phyloP scores from a whole-genome alignment of 2,329 filamentous ascomycete genomes.

The Sclerotinia borealis region DNA sequence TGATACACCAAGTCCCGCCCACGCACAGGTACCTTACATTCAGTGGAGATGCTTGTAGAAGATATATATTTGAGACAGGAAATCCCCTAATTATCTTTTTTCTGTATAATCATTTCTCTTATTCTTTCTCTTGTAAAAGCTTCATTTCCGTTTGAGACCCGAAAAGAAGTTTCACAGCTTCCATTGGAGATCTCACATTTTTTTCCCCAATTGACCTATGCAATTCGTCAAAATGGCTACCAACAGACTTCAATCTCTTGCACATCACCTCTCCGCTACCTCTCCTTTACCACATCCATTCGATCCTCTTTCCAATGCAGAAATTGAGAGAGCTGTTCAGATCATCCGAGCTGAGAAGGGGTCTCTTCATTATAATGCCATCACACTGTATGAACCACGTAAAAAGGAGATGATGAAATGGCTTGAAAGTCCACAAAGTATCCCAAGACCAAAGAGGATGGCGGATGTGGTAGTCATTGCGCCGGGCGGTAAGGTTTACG shows the following conservation, averaged over 20 bases:
- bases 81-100: slow-evolving; percentile 8
- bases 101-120: slow-evolving; percentile 5
- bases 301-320: slow-evolving; percentile 65
- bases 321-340: slow-evolving; percentile 67
- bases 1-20: slow-evolving; percentile 28
- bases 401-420: slow-evolving; percentile 80
- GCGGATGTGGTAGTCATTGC: slow-evolving; percentile 82
- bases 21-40: slow-evolving; percentile 4
- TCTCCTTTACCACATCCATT: slow-evolving; percentile 59
- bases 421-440: slow-evolving; percentile 58
- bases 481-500: slow-evolving; percentile 71
- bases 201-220: not conserved
- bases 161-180: not conserved
- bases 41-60: slow-evolving; percentile 9
- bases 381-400: slow-evolving; percentile 77
- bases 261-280: slow-evolving; percentile 53
- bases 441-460: slow-evolving; percentile 59
- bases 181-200: not conserved
- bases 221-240: slow-evolving; percentile 5
- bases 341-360: slow-evolving; percentile 65
- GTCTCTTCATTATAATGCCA: slow-evolving; percentile 76
- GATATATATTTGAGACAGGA: slow-evolving; percentile 17
- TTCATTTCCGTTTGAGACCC: not conserved
- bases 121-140: not conserved
- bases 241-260: slow-evolving; percentile 57